These are phyloP conservation scores for Zasmidium angulare DNA, from an alignment of 2,329 filamentous ascomycete species.

Conservation along the genomic window DNA sequence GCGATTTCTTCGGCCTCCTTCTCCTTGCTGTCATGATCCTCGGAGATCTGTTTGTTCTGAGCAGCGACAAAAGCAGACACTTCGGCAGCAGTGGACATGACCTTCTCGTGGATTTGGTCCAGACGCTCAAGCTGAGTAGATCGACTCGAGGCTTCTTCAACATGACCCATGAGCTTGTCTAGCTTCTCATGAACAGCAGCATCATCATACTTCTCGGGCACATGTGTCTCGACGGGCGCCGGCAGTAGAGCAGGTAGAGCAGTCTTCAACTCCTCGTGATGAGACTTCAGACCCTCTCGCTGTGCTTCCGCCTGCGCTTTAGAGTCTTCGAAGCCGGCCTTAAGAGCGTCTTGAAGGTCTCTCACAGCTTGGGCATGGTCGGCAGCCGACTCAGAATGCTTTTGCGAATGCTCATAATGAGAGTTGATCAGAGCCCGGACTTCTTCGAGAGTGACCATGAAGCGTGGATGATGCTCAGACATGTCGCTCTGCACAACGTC, in stretches of 20 bases:
- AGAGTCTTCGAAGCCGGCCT: slow-evolving; percentile 44
- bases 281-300: slow-evolving; percentile 35
- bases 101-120: slow-evolving; percentile 84
- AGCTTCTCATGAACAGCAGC: slow-evolving; percentile 46
- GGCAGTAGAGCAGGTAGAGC: slow-evolving; percentile 47
- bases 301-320: slow-evolving; percentile 33
- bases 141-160: slow-evolving; percentile 65
- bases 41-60: slow-evolving; percentile 71
- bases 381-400: slow-evolving; percentile 39
- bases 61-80: slow-evolving; percentile 77
- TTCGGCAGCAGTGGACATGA: slow-evolving; percentile 79
- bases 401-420: slow-evolving; percentile 85
- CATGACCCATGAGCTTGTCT: slow-evolving; percentile 60
- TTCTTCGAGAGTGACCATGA: slow-evolving; percentile 81
- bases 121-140: slow-evolving; percentile 76
- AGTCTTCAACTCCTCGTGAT: slow-evolving; percentile 44
- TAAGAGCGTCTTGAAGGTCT: slow-evolving; percentile 44
- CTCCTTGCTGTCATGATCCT: slow-evolving; percentile 77
- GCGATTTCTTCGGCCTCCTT: slow-evolving; percentile 77
- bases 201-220: slow-evolving; percentile 65
- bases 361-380: slow-evolving; percentile 44
- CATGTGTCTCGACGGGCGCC: slow-evolving; percentile 38
- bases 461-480: slow-evolving; percentile 81
- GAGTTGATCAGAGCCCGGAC: slow-evolving; percentile 79
- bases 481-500: slow-evolving; percentile 76